Percentiles rank a stretch among this genome's conserved stretches.
Conservation (phyloP, 192 early-diverging fungal genomes). For the Geosiphon pyriformis region DNA sequence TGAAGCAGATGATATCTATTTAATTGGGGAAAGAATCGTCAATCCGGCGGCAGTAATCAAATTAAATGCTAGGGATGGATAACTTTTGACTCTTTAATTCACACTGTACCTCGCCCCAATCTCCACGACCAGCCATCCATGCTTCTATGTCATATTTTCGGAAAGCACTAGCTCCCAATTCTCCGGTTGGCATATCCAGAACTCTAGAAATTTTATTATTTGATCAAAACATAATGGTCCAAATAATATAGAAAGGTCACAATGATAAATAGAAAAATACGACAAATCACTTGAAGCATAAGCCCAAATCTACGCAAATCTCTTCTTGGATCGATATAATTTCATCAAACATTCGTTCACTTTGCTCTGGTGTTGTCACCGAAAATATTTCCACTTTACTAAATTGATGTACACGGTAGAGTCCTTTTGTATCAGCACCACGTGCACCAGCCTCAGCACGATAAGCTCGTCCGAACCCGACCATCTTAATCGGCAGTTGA, state of each 20-base stretch:
- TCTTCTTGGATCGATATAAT: constrained; percentile 67
- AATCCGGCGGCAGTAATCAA: neutral
- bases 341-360: constrained; percentile 64
- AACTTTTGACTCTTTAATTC: constrained; percentile 17
- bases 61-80: constrained; percentile 13
- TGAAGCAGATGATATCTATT: constrained; percentile 79
- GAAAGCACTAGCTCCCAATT: constrained; percentile 87
- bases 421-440: constrained; percentile 76
- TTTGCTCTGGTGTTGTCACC: constrained; percentile 56
- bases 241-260: no score
- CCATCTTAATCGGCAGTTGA: constrained; percentile 68
- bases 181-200: constrained; percentile 88
- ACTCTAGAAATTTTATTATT: constrained; percentile 45
- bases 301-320: constrained; percentile 71
- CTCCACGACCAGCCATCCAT: constrained; percentile 89
- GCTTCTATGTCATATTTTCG: constrained; percentile 93
- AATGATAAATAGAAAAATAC: no score
- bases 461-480: constrained; percentile 82
- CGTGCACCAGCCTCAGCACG: constrained; percentile 85
- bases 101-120: constrained; percentile 68
- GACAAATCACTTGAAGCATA: constrained; percentile 76
- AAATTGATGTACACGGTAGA: constrained; percentile 94
- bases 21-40: neutral
- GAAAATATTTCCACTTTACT: constrained; percentile 90
- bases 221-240: no score